A percentile compares a stretch with the other conserved stretches of the same genome.
phyloP scores from a whole-genome alignment of 2,329 filamentous ascomycete genomes.

The Cladosporium sphaerospermum region DNA sequence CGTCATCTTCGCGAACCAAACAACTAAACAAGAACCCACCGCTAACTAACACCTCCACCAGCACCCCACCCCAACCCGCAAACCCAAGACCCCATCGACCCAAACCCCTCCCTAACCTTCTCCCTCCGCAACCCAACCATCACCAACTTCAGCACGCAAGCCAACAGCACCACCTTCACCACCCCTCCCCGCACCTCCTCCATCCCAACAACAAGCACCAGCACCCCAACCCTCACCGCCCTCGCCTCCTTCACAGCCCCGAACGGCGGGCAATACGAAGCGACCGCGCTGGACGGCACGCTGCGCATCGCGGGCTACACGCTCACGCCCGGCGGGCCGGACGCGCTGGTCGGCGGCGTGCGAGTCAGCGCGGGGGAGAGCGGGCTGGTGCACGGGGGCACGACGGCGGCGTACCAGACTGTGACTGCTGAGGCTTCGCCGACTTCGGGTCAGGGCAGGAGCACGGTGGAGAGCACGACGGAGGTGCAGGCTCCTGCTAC shows the following conservation, averaged over 20 bases:
- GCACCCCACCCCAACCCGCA: background rate
- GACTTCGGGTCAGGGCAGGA: background rate
- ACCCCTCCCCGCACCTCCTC: background rate
- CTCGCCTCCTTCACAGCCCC: slow-evolving; percentile 10
- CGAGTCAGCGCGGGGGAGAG: slow-evolving; percentile 1
- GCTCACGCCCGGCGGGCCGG: background rate
- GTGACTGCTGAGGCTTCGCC: background rate
- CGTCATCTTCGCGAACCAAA: background rate
- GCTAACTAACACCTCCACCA: background rate
- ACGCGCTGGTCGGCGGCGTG: slow-evolving; percentile 8
- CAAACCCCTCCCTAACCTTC: slow-evolving; percentile 9
- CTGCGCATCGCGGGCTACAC: slow-evolving; percentile 8
- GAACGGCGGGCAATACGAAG: slow-evolving; percentile 9
- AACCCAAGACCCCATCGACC: slow-evolving; percentile 1
- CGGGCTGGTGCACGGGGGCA: background rate
- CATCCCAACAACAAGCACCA: background rate
- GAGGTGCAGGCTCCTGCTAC: slow-evolving; percentile 2
- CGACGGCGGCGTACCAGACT: background rate
- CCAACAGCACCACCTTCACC: background rate
- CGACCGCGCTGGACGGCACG: background rate
- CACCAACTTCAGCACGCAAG: slow-evolving; percentile 5
- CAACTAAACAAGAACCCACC: background rate
- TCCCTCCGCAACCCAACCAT: slow-evolving; percentile 7
- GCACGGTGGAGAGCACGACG: background rate
- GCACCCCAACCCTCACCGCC: background rate